Conservation (phyloP, 345 rosid species). For the Toxicodendron radicans region DNA sequence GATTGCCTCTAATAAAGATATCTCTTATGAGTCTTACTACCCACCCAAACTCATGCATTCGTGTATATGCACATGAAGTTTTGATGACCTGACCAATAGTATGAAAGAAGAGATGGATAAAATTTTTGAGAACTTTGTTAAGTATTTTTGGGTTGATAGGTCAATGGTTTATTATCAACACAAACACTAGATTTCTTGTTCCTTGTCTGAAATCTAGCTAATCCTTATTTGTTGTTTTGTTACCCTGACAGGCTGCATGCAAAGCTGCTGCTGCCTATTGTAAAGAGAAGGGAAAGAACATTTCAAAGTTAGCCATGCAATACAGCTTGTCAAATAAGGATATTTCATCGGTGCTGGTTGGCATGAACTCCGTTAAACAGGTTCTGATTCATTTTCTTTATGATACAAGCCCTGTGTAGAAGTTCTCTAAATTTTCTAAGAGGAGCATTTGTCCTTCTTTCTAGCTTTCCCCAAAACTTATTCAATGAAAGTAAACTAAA, state of each 20-base stretch:
- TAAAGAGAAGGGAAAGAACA: slow-evolving; percentile 73
- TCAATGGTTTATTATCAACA: background rate
- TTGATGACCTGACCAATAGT: background rate
- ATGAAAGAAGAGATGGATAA: background rate
- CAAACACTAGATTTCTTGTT: background rate
- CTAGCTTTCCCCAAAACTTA: background rate
- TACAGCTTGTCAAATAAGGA: slow-evolving; percentile 79
- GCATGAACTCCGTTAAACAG: slow-evolving; percentile 86
- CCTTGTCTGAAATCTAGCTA: background rate
- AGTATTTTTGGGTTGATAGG: background rate
- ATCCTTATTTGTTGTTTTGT: slow-evolving; percentile 6
- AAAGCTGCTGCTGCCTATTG: slow-evolving; percentile 69
- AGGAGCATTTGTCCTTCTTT: background rate
- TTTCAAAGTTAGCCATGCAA: slow-evolving; percentile 80
- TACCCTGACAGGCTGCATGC: slow-evolving; percentile 56
- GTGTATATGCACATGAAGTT: background rate
- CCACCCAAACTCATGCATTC: background rate
- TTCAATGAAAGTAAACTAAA: background rate
- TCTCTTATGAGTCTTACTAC: background rate
- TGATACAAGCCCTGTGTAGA: background rate
- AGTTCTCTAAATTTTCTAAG: background rate
- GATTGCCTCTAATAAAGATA: background rate
- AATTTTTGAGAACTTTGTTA: no score
- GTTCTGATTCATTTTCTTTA: slow-evolving; percentile 30
- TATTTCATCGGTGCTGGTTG: slow-evolving; percentile 73